A percentile compares a stretch with the other conserved stretches of the same genome.
Conservation (phyloP, 306 rosid species). For the Benincasa hispida region DNA sequence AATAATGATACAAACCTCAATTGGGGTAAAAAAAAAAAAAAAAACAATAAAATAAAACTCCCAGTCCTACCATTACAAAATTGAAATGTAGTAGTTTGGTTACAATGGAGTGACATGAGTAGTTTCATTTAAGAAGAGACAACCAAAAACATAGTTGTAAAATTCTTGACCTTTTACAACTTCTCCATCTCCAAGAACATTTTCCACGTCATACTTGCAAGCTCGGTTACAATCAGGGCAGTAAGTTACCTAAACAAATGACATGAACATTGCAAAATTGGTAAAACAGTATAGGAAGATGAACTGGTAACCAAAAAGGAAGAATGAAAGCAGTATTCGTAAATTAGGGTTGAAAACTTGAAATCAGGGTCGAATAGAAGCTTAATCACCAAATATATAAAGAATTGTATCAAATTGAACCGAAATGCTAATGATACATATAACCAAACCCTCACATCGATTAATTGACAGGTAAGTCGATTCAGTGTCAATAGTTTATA, state of each 20-base stretch:
- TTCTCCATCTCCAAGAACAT: constrained; percentile 40
- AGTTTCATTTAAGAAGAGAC: constrained; percentile 69
- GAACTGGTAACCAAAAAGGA: not conserved
- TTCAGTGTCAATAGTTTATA: too few species aligned
- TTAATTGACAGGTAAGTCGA: too few species aligned
- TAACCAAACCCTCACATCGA: too few species aligned
- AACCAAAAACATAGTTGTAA: constrained; percentile 59
- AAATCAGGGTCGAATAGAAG: too few species aligned
- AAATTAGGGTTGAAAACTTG: too few species aligned
- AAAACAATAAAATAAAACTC: not conserved
- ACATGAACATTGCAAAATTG: not conserved
- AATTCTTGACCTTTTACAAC: constrained; percentile 47
- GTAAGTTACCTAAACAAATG: constrained; percentile 63
- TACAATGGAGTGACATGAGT: constrained; percentile 55
- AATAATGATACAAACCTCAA: not conserved
- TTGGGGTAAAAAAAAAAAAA: too few species aligned
- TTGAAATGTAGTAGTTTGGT: not conserved
- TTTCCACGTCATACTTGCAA: constrained; percentile 61
- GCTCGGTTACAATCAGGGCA: constrained; percentile 95
- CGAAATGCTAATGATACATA: too few species aligned
- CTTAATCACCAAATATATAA: too few species aligned
- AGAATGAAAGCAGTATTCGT: not conserved
- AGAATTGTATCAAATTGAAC: too few species aligned
- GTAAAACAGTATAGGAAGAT: not conserved
- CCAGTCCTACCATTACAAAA: not conserved